Percentiles rank a stretch among this genome's conserved stretches.
Conservation (phyloP, 2,329 filamentous ascomycete genomes). For the Dactylellina haptotyla region DNA sequence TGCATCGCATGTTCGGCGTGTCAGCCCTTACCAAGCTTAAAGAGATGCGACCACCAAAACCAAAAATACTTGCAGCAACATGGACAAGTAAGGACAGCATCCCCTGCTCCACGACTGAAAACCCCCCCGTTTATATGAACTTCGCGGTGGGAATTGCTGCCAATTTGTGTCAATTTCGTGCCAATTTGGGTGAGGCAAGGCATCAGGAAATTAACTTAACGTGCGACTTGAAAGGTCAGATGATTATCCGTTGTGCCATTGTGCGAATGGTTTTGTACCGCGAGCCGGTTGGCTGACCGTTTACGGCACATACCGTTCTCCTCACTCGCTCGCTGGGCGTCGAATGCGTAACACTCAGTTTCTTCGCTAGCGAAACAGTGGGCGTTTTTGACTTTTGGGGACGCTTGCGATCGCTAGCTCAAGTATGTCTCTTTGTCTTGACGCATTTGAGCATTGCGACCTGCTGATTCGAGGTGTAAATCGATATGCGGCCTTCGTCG, state of each 20-base stretch:
- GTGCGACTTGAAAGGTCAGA: constrained; percentile 47
- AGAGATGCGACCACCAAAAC: constrained; percentile 35
- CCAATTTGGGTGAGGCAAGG: constrained; percentile 3
- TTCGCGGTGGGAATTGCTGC: constrained; percentile 24
- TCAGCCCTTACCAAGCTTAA: constrained; percentile 52
- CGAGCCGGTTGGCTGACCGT: constrained; percentile 24
- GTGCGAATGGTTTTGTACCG: constrained; percentile 11
- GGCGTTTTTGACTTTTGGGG: constrained; percentile 16
- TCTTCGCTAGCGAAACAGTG: constrained; percentile 4
- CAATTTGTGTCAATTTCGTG: constrained; percentile 26
- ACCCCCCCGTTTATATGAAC: constrained; percentile 38
- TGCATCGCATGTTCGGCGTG: constrained; percentile 46
- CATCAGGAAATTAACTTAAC: constrained; percentile 51
- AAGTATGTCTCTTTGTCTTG: too few relatives aligned
- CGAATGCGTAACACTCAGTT: constrained; percentile 5
- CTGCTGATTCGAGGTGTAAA: not conserved
- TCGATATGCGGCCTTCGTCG: not conserved
- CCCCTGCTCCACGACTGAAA: constrained; percentile 30
- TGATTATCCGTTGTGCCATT: constrained; percentile 20
- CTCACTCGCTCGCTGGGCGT: not conserved
- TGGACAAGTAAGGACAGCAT: constrained; percentile 25
- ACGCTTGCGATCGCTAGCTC: constrained; percentile 20
- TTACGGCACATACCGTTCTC: constrained; percentile 19
- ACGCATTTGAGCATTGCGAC: not conserved
- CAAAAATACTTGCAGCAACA: constrained; percentile 37